Conservation (phyloP, 345 rosid species). For the Euphorbia lathyris region DNA sequence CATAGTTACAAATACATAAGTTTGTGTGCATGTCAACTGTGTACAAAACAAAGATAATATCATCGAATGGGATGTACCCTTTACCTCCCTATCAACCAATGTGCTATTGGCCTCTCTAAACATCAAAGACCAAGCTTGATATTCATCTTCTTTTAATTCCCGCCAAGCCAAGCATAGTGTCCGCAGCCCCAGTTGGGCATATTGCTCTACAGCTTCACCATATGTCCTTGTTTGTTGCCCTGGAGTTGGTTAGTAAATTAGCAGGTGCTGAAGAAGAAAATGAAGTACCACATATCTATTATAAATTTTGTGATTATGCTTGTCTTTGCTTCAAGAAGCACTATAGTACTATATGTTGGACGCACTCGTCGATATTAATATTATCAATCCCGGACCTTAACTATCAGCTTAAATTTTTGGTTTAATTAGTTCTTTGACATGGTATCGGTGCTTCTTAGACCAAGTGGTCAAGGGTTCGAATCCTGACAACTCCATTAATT, state of each 20-base stretch:
- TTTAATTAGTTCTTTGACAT: too few species aligned
- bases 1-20: background rate
- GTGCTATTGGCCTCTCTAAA: slow-evolving; percentile 93
- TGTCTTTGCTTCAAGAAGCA: background rate
- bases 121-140: slow-evolving; percentile 77
- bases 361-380: background rate
- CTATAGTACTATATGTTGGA: background rate
- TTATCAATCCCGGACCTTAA: slow-evolving; percentile 3
- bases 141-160: slow-evolving; percentile 78
- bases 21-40: background rate
- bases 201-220: slow-evolving; percentile 86
- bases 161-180: slow-evolving; percentile 97
- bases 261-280: slow-evolving; percentile 8
- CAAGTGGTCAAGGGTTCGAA: too few species aligned
- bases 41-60: slow-evolving; percentile 6
- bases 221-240: slow-evolving; percentile 86
- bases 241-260: slow-evolving; percentile 30
- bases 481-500: too few species aligned
- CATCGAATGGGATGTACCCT: slow-evolving; percentile 17
- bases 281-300: background rate
- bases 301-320: background rate
- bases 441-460: too few species aligned
- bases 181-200: slow-evolving; percentile 88
- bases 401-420: too few species aligned
- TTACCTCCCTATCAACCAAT: slow-evolving; percentile 97